Percentiles rank a stretch among this genome's conserved stretches.
phyloP scores from a whole-genome alignment of 768 basidiomycete species.

The Crassisporium funariophilum region DNA sequence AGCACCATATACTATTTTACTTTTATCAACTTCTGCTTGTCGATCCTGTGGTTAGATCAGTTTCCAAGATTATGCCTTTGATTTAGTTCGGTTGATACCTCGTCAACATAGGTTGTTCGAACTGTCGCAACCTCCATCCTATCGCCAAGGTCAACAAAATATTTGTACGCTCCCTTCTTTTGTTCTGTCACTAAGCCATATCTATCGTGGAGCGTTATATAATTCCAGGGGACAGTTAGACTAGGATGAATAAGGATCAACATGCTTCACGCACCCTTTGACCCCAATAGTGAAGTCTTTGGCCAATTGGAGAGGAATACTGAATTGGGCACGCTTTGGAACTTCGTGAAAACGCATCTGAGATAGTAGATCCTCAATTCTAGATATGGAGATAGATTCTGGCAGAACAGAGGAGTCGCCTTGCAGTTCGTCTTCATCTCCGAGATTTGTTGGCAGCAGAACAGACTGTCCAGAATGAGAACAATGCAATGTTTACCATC shows the following conservation, averaged over 20 bases:
- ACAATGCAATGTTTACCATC: background rate
- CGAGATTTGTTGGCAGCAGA: constrained; percentile 53
- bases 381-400: constrained; percentile 72
- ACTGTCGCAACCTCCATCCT: constrained; percentile 74
- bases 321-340: constrained; percentile 83
- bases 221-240: constrained; percentile 4
- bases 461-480: constrained; percentile 49
- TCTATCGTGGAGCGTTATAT: constrained; percentile 38
- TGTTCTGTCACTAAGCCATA: constrained; percentile 90
- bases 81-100: constrained; percentile 44
- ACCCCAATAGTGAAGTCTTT: constrained; percentile 75
- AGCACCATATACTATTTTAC: constrained; percentile 48
- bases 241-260: constrained; percentile 1
- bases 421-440: constrained; percentile 53
- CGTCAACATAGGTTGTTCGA: constrained; percentile 76
- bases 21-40: constrained; percentile 48
- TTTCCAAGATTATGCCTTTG: constrained; percentile 1
- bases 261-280: constrained; percentile 68
- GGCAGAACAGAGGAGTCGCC: constrained; percentile 52
- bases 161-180: constrained; percentile 78
- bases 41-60: constrained; percentile 32
- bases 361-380: constrained; percentile 73
- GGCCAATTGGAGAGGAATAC: constrained; percentile 78
- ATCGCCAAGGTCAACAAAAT: constrained; percentile 80
- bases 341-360: constrained; percentile 84